Evolutionary conservation across 2,329 filamentous ascomycete species (phyloP).

Genomic region (Penicillium sp.): DNA sequence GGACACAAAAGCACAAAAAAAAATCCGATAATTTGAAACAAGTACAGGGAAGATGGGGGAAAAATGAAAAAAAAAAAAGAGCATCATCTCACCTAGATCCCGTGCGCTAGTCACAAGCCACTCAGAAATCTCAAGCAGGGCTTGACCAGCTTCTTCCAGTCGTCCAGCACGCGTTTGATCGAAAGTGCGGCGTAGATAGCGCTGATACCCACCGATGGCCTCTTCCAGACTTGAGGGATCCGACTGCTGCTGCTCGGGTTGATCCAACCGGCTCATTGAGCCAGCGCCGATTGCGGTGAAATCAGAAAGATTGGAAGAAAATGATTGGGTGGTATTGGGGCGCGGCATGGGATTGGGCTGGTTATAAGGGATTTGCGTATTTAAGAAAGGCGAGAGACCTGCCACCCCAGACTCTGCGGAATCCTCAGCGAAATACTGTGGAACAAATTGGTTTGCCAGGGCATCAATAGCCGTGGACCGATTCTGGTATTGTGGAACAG

Average conservation of each 20-base stretch:
- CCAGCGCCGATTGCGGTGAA: slow-evolving; percentile 38
- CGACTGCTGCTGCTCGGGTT: slow-evolving; percentile 25
- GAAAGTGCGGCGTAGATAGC: slow-evolving; percentile 64
- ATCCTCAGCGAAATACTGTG: slow-evolving; percentile 74
- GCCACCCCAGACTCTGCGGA: slow-evolving; percentile 62
- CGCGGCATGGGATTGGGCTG: slow-evolving; percentile 60
- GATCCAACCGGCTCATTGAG: slow-evolving; percentile 37
- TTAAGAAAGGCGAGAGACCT: slow-evolving; percentile 63
- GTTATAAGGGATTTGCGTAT: slow-evolving; percentile 65
- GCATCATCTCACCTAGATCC: slow-evolving; percentile 61
- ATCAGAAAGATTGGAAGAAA: slow-evolving; percentile 56
- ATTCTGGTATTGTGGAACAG: slow-evolving; percentile 71
- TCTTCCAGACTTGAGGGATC: slow-evolving; percentile 56
- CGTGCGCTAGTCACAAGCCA: slow-evolving; percentile 68
- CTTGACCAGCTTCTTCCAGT: slow-evolving; percentile 60
- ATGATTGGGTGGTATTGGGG: slow-evolving; percentile 53
- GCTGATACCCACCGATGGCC: slow-evolving; percentile 65
- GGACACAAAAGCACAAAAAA: slow-evolving; percentile 1
- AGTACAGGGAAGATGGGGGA: slow-evolving; percentile 20
- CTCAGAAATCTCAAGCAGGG: slow-evolving; percentile 63
- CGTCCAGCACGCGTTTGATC: slow-evolving; percentile 66
- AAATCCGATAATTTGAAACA: neutral
- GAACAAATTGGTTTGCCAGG: slow-evolving; percentile 67
- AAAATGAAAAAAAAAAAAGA: slow-evolving; percentile 21
- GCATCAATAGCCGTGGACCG: slow-evolving; percentile 78